Conservation (phyloP, 2,329 filamentous ascomycete species). For the Calonectria crousiana region DNA sequence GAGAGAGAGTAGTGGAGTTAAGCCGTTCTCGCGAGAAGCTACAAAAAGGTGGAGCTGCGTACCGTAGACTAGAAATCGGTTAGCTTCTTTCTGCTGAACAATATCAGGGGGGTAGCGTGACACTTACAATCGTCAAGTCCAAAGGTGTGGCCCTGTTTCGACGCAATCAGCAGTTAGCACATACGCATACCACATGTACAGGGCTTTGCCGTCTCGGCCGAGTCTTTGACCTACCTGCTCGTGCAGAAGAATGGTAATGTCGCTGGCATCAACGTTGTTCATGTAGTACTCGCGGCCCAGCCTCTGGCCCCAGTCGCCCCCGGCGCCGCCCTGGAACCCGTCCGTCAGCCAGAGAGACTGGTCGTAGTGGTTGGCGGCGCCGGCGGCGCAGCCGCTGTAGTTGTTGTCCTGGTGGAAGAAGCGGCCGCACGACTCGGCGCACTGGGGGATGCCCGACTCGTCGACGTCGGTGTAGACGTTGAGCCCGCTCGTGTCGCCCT, state of each 20-base stretch:
- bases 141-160: conserved; percentile 53
- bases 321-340: conserved; percentile 57
- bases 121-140: conserved; percentile 54
- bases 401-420: conserved; percentile 59
- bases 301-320: conserved; percentile 62
- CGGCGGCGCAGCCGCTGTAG: conserved; percentile 52
- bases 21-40: not conserved
- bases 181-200: not conserved
- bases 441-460: conserved; percentile 55
- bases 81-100: not conserved
- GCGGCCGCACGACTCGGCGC: conserved; percentile 53
- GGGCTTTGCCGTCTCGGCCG: not conserved
- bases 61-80: conserved; percentile 32
- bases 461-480: conserved; percentile 58
- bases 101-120: not conserved
- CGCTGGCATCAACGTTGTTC: conserved; percentile 48
- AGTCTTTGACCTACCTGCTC: conserved; percentile 46
- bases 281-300: conserved; percentile 59
- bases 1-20: not conserved
- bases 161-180: not conserved
- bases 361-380: conserved; percentile 56
- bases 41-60: not conserved
- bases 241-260: conserved; percentile 60
- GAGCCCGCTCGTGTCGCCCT: conserved; percentile 52
- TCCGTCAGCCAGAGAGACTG: conserved; percentile 62